These are phyloP conservation scores for Nitzschia inconspicua DNA, from an alignment of 108 stramenopile genomes.

Conservation along the genomic window DNA sequence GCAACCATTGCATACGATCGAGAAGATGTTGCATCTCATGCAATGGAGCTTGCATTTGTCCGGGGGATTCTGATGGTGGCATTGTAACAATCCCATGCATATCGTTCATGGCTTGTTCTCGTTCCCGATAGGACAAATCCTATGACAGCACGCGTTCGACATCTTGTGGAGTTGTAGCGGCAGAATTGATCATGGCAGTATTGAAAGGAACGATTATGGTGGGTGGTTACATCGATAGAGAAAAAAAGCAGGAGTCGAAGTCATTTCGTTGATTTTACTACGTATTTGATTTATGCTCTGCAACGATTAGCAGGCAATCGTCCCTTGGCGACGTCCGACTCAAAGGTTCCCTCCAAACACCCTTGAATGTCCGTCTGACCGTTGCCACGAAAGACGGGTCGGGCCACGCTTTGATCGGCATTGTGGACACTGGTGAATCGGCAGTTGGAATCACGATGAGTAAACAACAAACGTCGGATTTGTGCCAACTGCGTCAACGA, in stretches of 20 bases:
- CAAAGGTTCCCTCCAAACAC: neutral
- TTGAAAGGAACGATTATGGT: too few species aligned
- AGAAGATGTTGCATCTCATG: too few species aligned
- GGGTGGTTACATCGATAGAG: too few species aligned
- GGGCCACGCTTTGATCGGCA: neutral
- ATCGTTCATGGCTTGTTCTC: constrained; percentile 4
- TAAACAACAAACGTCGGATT: neutral
- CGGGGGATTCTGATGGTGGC: neutral
- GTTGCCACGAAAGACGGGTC: neutral
- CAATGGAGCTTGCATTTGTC: neutral
- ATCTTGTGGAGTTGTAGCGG: too few species aligned
- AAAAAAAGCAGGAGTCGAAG: too few species aligned
- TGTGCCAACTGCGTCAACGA: neutral
- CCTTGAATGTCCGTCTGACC: neutral
- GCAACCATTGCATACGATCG: too few species aligned
- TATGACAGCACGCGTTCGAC: too few species aligned
- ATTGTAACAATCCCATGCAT: constrained; percentile 9
- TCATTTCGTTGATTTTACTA: too few species aligned
- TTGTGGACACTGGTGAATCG: neutral
- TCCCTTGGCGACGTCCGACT: neutral
- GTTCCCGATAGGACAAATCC: constrained; percentile 15
- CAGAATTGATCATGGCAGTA: too few species aligned
- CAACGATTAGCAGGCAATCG: too few species aligned
- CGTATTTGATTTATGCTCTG: too few species aligned
- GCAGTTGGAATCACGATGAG: neutral